These are phyloP conservation scores for Candida pseudocylindracea DNA, from an alignment of 1,139 yeast species.

Conservation along the genomic window DNA sequence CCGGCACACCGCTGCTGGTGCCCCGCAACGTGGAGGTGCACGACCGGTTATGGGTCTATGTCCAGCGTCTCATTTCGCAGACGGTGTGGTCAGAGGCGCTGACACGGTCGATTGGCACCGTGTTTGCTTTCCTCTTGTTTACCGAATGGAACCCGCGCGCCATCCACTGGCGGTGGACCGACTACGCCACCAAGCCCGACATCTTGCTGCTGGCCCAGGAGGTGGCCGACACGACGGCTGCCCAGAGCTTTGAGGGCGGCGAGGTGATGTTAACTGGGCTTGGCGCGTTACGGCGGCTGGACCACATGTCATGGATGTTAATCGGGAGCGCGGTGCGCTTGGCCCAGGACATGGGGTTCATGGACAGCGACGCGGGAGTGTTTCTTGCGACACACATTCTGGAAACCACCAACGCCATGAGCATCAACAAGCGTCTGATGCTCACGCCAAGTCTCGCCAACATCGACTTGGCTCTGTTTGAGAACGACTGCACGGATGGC, in stretches of 20 bases:
- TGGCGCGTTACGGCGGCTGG: slow-evolving; percentile 71
- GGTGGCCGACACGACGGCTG: background rate
- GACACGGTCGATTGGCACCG: slow-evolving; percentile 70
- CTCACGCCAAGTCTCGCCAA: slow-evolving; percentile 44
- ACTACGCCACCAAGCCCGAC: slow-evolving; percentile 51
- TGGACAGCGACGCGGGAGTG: slow-evolving; percentile 51
- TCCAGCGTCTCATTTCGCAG: slow-evolving; percentile 62
- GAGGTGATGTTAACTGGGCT: background rate
- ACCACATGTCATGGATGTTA: slow-evolving; percentile 86
- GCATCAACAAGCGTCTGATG: slow-evolving; percentile 47
- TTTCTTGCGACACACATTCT: slow-evolving; percentile 71
- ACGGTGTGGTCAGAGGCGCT: slow-evolving; percentile 93
- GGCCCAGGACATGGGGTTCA: slow-evolving; percentile 72
- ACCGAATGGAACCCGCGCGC: slow-evolving; percentile 95
- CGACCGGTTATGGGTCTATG: slow-evolving; percentile 62
- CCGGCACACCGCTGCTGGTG: background rate
- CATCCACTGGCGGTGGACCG: slow-evolving; percentile 74
- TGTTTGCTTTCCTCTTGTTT: slow-evolving; percentile 63
- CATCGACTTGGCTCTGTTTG: slow-evolving; percentile 14
- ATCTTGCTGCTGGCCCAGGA: slow-evolving; percentile 5
- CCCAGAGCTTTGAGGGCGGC: background rate
- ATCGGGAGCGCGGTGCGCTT: slow-evolving; percentile 72
- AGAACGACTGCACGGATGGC: slow-evolving; percentile 18
- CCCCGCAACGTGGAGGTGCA: slow-evolving; percentile 38
- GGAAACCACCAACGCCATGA: slow-evolving; percentile 59